These are phyloP conservation scores for Adansonia rubrostipa DNA, from an alignment of 441 rosid genomes.

Conservation along the genomic window DNA sequence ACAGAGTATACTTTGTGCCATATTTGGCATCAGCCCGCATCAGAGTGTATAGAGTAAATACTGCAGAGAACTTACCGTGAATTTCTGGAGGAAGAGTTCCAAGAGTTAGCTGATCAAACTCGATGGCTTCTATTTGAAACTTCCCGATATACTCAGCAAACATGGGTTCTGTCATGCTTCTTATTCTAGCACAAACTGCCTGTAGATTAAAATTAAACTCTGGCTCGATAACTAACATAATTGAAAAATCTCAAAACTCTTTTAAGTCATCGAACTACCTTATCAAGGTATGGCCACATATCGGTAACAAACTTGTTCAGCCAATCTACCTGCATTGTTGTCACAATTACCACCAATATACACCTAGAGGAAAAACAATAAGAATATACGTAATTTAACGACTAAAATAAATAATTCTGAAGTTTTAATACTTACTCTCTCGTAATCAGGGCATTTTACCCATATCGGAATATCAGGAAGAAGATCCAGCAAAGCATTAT, in stretches of 20 bases:
- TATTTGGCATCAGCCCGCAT: neutral
- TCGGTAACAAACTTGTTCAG: constrained; percentile 58
- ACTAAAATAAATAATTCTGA: neutral
- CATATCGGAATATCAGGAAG: constrained; percentile 49
- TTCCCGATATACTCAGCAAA: constrained; percentile 69
- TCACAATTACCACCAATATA: constrained; percentile 15
- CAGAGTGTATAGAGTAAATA: neutral
- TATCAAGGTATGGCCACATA: constrained; percentile 74
- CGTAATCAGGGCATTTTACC: constrained; percentile 53
- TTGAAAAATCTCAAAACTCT: neutral
- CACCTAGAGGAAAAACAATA: neutral
- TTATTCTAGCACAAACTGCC: constrained; percentile 64
- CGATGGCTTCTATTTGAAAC: constrained; percentile 62
- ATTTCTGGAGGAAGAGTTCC: constrained; percentile 78
- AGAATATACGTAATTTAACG: neutral
- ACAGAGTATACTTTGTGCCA: neutral
- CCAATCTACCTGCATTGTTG: constrained; percentile 64
- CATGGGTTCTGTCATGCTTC: constrained; percentile 55
- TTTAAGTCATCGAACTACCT: constrained; percentile 42
- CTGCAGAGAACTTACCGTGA: constrained; percentile 52
- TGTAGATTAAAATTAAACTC: constrained; percentile 17
- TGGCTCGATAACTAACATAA: neutral
- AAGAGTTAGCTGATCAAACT: constrained; percentile 67
- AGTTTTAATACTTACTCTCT: constrained; percentile 39
- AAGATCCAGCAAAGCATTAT: constrained; percentile 33